Evolutionary conservation across 768 basidiomycete species (phyloP).

Genomic region (Filobasidium floriforme): DNA sequence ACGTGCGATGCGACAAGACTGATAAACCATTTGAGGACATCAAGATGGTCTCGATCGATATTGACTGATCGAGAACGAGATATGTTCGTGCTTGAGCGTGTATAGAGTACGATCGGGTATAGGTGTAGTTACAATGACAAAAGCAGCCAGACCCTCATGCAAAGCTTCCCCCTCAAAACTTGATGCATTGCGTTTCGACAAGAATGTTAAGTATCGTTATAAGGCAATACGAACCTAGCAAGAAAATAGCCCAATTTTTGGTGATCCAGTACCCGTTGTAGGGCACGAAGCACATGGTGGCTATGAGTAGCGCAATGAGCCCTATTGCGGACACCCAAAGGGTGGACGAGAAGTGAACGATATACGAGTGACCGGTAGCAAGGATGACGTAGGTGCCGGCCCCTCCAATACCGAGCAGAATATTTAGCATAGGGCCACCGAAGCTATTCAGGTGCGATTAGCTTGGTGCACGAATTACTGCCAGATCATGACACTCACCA

Average conservation of each 20-base stretch:
- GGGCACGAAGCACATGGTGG: constrained; percentile 77
- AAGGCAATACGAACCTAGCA: constrained; percentile 63
- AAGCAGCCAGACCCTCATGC: neutral
- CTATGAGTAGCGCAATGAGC: constrained; percentile 63
- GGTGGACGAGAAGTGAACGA: constrained; percentile 71
- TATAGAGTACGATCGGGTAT: constrained; percentile 4
- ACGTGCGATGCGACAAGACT: constrained; percentile 46
- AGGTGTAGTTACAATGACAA: constrained; percentile 4
- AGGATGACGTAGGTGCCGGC: constrained; percentile 79
- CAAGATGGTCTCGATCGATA: constrained; percentile 54
- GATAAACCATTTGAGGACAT: constrained; percentile 92
- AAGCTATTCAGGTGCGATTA: constrained; percentile 14
- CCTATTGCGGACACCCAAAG: constrained; percentile 76
- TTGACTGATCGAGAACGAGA: constrained; percentile 6
- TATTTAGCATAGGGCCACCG: constrained; percentile 45
- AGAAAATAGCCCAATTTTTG: constrained; percentile 69
- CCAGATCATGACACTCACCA: constrained; percentile 25
- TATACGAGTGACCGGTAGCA: constrained; percentile 57
- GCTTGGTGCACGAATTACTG: neutral
- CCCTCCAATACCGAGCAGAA: constrained; percentile 66
- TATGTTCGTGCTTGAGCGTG: constrained; percentile 8
- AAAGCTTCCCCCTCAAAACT: neutral
- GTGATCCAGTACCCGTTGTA: constrained; percentile 73
- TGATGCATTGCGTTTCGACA: constrained; percentile 56
- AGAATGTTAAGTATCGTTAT: constrained; percentile 73